These are phyloP conservation scores for Endocalyx cinctus DNA, from an alignment of 2,329 filamentous ascomycete species.

Conservation along the genomic window DNA sequence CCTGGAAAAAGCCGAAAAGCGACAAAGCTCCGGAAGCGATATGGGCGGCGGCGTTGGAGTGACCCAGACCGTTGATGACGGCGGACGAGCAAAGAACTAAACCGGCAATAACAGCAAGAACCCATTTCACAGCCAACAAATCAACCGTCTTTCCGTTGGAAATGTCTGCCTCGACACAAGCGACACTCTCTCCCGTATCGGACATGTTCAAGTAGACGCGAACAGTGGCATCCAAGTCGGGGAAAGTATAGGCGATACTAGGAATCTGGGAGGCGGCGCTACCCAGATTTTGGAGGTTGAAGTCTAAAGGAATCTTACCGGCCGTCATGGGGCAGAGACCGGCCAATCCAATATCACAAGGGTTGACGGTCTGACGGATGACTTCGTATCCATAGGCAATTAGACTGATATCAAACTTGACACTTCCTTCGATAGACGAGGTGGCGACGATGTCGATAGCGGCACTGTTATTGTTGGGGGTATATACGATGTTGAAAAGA, in stretches of 20 bases:
- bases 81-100: constrained; percentile 73
- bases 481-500: constrained; percentile 81
- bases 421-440: constrained; percentile 76
- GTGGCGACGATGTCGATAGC: constrained; percentile 73
- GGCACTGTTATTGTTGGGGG: constrained; percentile 68
- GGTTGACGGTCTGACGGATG: constrained; percentile 64
- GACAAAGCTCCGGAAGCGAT: constrained; percentile 80
- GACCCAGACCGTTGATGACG: constrained; percentile 74
- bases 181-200: constrained; percentile 53
- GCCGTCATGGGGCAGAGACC: constrained; percentile 90
- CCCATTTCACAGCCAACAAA: constrained; percentile 75
- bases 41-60: constrained; percentile 83
- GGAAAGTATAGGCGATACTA: constrained; percentile 74
- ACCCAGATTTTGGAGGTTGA: constrained; percentile 57
- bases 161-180: constrained; percentile 74
- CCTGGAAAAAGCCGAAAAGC: constrained; percentile 82
- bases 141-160: constrained; percentile 83
- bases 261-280: constrained; percentile 61
- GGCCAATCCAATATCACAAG: constrained; percentile 64
- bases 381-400: constrained; percentile 79
- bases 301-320: constrained; percentile 72
- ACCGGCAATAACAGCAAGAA: constrained; percentile 71
- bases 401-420: constrained; percentile 71
- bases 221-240: constrained; percentile 76
- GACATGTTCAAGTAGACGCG: constrained; percentile 68